A percentile compares a stretch with the other conserved stretches of the same genome.
These are phyloP conservation scores for Rhodotorula sphaerocarpa DNA, from an alignment of 768 basidiomycete species.

Conservation along the genomic window DNA sequence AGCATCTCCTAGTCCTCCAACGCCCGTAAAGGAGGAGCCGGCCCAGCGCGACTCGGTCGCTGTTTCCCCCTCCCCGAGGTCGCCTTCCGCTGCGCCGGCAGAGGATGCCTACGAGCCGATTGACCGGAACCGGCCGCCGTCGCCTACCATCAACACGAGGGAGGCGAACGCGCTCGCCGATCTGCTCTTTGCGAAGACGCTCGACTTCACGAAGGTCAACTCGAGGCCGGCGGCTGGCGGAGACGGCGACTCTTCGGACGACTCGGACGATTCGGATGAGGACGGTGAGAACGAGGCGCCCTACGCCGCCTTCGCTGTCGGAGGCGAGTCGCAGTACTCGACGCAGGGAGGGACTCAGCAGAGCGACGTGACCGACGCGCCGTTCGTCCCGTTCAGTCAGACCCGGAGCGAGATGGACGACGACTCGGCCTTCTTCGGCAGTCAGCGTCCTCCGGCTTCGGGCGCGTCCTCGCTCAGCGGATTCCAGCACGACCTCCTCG, in stretches of 20 bases:
- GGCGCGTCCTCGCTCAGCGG: background rate
- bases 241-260: slow-evolving; percentile 34
- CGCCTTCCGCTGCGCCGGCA: background rate
- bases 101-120: background rate
- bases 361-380: slow-evolving; percentile 10
- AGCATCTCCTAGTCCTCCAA: too few relatives aligned
- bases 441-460: background rate
- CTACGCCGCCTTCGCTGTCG: background rate
- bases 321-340: slow-evolving; percentile 8
- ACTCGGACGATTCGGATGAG: slow-evolving; percentile 36
- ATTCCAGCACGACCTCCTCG: background rate
- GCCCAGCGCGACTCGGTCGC: background rate
- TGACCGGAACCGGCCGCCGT: slow-evolving; percentile 39
- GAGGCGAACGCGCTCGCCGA: slow-evolving; percentile 89
- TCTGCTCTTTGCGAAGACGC: slow-evolving; percentile 73
- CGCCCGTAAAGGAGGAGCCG: too few relatives aligned
- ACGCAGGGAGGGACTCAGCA: slow-evolving; percentile 18
- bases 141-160: slow-evolving; percentile 89
- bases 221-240: too few relatives aligned
- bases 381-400: slow-evolving; percentile 30
- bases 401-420: slow-evolving; percentile 27
- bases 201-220: slow-evolving; percentile 43
- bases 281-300: slow-evolving; percentile 6
- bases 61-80: background rate
- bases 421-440: slow-evolving; percentile 16